Base-by-base conservation (phyloP, 306 rosid genomes). In the Trichosanthes cucumerina region DNA sequence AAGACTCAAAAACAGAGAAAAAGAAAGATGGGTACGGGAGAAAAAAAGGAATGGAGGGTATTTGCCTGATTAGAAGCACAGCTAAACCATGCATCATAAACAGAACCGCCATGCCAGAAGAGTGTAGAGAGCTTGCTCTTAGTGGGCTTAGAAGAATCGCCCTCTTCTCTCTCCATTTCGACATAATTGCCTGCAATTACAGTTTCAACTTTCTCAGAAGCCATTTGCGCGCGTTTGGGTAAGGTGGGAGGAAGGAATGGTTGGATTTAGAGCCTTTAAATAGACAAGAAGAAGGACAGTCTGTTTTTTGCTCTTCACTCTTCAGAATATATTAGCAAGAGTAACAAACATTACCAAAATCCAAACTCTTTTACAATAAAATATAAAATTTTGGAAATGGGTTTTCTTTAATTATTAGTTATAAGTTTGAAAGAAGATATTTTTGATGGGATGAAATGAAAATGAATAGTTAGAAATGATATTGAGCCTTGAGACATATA, bases 41-140 rank as follows among this genome's bases (percentile, higher is more conserved):
- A 14, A n/a, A 21, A 9, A n/a, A 2, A 12, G 10, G n/a, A 56
- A 21, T 52, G 33, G 44, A 5, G 47, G 43, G 53, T 31, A 43
- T 76, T 60, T 87, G 83, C 97, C 97, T 95, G 97, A 82, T 95
- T 95, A 70, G 97, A 95, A 87, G 99, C 87, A 83, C 97, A 92
- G 86, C 97, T 95, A 66, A 95, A 95, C 97, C 98, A 95, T 44
- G 98, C 97, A 84, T 95, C 98, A 71, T 95, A 95, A 52, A 91
- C 97, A n/a, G 98, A 95, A 52, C 97, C 98, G 49, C 98, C 98
- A 78, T 92, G 97, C 99, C 97, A 91, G 63, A 95, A 87, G 39
- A 91, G 49, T 50, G 58, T 80, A 2, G 97, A 92, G 3, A 95
- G 33, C 81, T 89, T 95, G 89, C 88, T 58, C 65, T 59, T 58